phyloP scores from a whole-genome alignment of 2,329 filamentous ascomycete species.

The Aspergillus sp. region DNA sequence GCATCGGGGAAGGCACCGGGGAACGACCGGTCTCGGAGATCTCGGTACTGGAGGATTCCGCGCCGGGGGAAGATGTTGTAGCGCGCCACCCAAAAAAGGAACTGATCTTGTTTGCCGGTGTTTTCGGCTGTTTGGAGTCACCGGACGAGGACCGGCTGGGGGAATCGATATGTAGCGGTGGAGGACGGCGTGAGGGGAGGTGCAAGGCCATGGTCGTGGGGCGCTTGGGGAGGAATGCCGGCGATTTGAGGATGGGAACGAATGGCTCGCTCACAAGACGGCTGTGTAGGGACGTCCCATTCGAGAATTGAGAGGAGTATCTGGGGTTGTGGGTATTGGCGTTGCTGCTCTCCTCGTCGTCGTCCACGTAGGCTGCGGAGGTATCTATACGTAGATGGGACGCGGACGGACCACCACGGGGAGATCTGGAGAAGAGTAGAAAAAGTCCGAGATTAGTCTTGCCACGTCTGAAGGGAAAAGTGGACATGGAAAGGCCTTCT shows the following conservation, averaged over 20 bases:
- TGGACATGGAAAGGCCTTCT: slow-evolving; percentile 25
- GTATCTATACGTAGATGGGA: slow-evolving; percentile 38
- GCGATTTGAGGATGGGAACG: slow-evolving; percentile 70
- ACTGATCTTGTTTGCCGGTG: slow-evolving; percentile 60
- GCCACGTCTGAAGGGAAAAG: slow-evolving; percentile 19
- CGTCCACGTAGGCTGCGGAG: slow-evolving; percentile 26
- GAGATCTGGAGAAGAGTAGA: slow-evolving; percentile 38
- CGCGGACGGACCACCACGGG: slow-evolving; percentile 40
- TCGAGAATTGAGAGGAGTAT: slow-evolving; percentile 34
- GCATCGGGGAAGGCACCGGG: slow-evolving; percentile 58
- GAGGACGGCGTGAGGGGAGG: slow-evolving; percentile 41
- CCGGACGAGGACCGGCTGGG: slow-evolving; percentile 38
- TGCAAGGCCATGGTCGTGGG: slow-evolving; percentile 50
- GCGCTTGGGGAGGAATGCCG: slow-evolving; percentile 49
- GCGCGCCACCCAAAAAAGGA: slow-evolving; percentile 70
- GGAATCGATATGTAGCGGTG: slow-evolving; percentile 49
- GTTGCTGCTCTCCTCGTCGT: slow-evolving; percentile 33
- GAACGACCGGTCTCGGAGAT: slow-evolving; percentile 64
- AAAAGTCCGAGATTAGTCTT: slow-evolving; percentile 31
- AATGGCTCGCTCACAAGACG: slow-evolving; percentile 49
- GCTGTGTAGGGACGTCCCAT: slow-evolving; percentile 42
- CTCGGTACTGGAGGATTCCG: slow-evolving; percentile 62
- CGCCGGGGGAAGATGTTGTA: slow-evolving; percentile 54
- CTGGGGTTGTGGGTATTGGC: slow-evolving; percentile 30
- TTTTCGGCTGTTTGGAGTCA: slow-evolving; percentile 49